These are phyloP conservation scores for Paracamarosporium sp. DNA, from an alignment of 2,329 filamentous ascomycete genomes.

Conservation along the genomic window DNA sequence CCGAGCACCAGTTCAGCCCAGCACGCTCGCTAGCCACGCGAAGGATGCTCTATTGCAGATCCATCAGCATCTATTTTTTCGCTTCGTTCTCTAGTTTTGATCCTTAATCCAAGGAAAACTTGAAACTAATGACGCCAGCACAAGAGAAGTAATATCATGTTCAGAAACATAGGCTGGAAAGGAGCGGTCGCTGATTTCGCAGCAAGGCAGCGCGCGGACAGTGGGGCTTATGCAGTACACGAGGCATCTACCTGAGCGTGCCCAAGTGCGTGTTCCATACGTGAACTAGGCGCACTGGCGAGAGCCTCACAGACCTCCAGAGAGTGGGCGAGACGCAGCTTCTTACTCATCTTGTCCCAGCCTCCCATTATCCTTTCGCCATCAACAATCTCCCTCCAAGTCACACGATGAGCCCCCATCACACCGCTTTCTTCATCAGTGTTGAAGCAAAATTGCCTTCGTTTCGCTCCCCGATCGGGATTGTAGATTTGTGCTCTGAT, in stretches of 20 bases:
- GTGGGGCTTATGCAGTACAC: neutral
- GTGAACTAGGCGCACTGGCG: too few species aligned
- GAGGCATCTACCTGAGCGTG: neutral
- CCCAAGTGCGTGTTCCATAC: too few species aligned
- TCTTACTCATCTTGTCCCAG: neutral
- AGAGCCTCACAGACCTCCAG: too few species aligned
- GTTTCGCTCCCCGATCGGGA: conserved; percentile 9
- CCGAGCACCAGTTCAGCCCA: neutral
- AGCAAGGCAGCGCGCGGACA: neutral
- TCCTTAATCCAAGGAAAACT: neutral
- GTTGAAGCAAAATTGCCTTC: neutral
- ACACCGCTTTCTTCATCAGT: neutral
- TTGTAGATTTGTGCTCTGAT: conserved; percentile 3
- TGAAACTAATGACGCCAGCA: neutral
- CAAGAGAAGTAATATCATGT: neutral
- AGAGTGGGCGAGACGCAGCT: neutral
- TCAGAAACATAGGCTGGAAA: neutral
- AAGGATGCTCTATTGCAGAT: neutral
- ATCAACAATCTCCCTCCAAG: neutral
- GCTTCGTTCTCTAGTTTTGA: too few species aligned
- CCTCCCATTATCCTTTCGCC: neutral
- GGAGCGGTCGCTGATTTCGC: neutral
- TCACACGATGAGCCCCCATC: neutral
- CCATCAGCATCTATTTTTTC: neutral
- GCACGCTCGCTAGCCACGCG: neutral